Conservation (phyloP, 2,329 filamentous ascomycete genomes). For the Gaeumannomyces tritici region DNA sequence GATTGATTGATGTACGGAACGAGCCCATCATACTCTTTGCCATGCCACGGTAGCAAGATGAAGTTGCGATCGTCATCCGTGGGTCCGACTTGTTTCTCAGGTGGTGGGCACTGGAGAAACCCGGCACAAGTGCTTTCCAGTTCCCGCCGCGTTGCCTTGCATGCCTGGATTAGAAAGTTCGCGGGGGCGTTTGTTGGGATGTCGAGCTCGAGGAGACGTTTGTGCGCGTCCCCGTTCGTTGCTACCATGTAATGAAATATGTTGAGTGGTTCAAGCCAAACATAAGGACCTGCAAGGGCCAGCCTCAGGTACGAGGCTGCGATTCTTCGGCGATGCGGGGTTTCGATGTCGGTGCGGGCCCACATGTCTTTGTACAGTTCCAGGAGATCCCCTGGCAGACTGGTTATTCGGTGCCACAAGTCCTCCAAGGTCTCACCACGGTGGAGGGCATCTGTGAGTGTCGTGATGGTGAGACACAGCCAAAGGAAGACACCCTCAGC, state of each 20-base stretch:
- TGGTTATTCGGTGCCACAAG: not conserved
- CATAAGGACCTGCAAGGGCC: not conserved
- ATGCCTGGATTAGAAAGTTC: not conserved
- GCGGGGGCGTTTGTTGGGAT: not conserved
- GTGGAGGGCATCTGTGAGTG: not conserved
- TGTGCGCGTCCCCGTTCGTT: not conserved
- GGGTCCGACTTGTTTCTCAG: too few relatives aligned
- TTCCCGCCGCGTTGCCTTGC: not conserved
- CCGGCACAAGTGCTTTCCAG: not conserved
- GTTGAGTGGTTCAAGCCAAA: too few relatives aligned
- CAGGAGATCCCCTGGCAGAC: not conserved
- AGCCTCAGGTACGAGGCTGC: not conserved
- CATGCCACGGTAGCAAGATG: not conserved
- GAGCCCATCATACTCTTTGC: not conserved
- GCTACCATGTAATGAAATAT: not conserved
- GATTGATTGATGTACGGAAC: not conserved
- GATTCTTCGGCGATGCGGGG: not conserved
- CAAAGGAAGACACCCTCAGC: slow-evolving; percentile 3
- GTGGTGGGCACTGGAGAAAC: not conserved
- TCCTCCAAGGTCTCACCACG: not conserved
- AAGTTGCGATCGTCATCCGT: not conserved
- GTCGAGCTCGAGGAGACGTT: not conserved
- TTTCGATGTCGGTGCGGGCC: not conserved
- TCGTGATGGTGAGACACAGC: not conserved
- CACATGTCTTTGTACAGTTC: slow-evolving; percentile 1